phyloP scores from a whole-genome alignment of 1,139 yeast genomes.

The Scheffersomyces segobiensis region DNA sequence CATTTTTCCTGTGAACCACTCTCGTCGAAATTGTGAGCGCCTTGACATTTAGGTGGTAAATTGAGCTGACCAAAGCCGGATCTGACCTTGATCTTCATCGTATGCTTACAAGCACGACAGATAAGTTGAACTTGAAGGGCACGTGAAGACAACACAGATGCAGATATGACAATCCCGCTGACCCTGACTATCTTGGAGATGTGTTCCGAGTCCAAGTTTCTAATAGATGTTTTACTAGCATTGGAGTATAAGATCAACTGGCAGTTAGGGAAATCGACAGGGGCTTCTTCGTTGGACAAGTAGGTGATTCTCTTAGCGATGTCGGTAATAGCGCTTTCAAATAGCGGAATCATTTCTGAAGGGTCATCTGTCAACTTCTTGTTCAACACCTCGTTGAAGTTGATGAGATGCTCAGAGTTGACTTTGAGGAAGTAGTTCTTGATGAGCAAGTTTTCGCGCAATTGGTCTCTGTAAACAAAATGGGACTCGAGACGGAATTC shows the following conservation, averaged over 20 bases:
- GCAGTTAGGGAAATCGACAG: slow-evolving; percentile 69
- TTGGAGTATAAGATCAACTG: slow-evolving; percentile 79
- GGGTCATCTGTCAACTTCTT: slow-evolving; percentile 87
- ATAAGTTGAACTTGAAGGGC: slow-evolving; percentile 83
- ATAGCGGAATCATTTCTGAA: slow-evolving; percentile 81
- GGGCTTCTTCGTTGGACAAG: slow-evolving; percentile 55
- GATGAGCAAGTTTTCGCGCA: slow-evolving; percentile 81
- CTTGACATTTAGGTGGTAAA: slow-evolving; percentile 76
- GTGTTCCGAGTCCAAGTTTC: slow-evolving; percentile 81
- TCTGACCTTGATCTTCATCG: slow-evolving; percentile 62
- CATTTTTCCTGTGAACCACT: slow-evolving; percentile 61
- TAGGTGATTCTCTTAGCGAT: slow-evolving; percentile 82
- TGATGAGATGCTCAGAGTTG: slow-evolving; percentile 80
- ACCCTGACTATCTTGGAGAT: slow-evolving; percentile 88
- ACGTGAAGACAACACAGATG: slow-evolving; percentile 85
- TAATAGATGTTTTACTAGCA: slow-evolving; percentile 70
- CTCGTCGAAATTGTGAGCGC: slow-evolving; percentile 52
- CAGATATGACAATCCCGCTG: slow-evolving; percentile 90
- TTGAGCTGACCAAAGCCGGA: slow-evolving; percentile 80
- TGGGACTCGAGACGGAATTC: slow-evolving; percentile 84
- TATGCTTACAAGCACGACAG: slow-evolving; percentile 87
- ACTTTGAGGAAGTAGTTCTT: slow-evolving; percentile 74
- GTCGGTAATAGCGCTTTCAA: slow-evolving; percentile 87
- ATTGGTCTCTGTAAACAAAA: slow-evolving; percentile 88
- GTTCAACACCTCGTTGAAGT: slow-evolving; percentile 86